These are phyloP conservation scores for Steccherinum ochraceum DNA, from an alignment of 768 basidiomycete species.

Conservation along the genomic window DNA sequence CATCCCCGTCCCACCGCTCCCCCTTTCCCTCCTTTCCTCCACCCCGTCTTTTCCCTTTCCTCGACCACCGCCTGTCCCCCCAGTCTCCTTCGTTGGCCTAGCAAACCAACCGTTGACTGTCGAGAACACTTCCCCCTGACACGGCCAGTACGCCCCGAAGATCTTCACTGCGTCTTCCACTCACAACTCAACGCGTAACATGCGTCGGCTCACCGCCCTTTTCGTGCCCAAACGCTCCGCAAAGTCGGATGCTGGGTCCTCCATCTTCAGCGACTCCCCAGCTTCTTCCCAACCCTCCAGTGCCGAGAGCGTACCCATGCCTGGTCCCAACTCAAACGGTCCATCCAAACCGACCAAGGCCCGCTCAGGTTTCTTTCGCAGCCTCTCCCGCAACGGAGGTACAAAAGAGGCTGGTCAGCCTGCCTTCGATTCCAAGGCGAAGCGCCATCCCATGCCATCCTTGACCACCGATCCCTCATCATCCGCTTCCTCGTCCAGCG, in stretches of 20 bases:
- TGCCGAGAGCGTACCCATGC: background rate
- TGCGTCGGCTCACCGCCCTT: constrained; percentile 63
- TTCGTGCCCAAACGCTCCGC: constrained; percentile 39
- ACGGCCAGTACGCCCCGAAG: background rate
- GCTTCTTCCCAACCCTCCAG: constrained; percentile 7
- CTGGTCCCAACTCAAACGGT: constrained; percentile 1
- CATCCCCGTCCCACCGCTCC: background rate
- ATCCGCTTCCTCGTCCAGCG: constrained; percentile 50
- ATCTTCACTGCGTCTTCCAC: background rate
- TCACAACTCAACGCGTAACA: constrained; percentile 20
- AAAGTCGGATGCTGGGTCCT: constrained; percentile 29
- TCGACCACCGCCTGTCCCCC: background rate
- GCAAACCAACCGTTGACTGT: background rate
- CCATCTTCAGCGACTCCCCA: constrained; percentile 10
- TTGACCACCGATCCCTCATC: constrained; percentile 14
- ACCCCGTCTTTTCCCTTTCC: background rate
- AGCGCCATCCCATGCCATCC: constrained; percentile 19
- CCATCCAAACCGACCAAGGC: constrained; percentile 1
- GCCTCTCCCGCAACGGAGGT: constrained; percentile 12
- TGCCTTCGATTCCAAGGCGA: constrained; percentile 3
- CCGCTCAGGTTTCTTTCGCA: constrained; percentile 19
- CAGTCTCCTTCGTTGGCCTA: background rate
- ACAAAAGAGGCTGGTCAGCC: no score
- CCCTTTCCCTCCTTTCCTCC: background rate
- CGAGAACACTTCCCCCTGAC: no score